Conservation (phyloP, 768 basidiomycete genomes). For the Rubroboletus pulcherrimus region DNA sequence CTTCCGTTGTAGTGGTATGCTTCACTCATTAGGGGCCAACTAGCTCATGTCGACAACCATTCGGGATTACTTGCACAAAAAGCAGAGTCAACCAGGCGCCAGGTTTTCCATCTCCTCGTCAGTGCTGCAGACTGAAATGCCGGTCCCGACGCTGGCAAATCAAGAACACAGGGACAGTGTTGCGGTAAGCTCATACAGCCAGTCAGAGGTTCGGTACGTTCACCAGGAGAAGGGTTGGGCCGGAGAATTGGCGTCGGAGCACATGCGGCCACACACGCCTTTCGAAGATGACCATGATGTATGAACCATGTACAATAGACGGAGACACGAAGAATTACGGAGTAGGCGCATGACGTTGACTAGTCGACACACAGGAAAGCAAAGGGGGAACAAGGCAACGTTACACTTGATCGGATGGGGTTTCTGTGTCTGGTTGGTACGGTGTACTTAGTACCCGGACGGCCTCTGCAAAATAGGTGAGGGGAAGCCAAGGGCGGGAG, state of each 20-base stretch:
- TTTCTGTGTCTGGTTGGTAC: slow-evolving; percentile 20
- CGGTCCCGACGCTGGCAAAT: slow-evolving; percentile 28
- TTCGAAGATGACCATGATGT: slow-evolving; percentile 38
- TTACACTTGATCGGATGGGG: slow-evolving; percentile 20
- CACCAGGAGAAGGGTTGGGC: slow-evolving; percentile 33
- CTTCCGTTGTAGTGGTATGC: not conserved
- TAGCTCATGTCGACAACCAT: slow-evolving; percentile 65
- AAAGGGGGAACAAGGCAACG: not conserved
- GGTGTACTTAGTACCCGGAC: slow-evolving; percentile 47
- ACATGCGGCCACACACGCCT: slow-evolving; percentile 36
- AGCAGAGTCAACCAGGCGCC: slow-evolving; percentile 28
- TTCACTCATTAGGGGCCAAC: slow-evolving; percentile 5
- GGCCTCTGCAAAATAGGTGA: slow-evolving; percentile 39
- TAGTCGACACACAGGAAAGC: not conserved
- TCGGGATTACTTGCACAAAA: slow-evolving; percentile 67
- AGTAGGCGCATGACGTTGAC: not conserved
- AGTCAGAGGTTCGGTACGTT: slow-evolving; percentile 26
- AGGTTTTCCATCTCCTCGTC: slow-evolving; percentile 27
- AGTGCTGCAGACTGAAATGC: slow-evolving; percentile 25
- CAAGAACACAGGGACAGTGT: slow-evolving; percentile 30
- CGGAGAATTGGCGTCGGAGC: slow-evolving; percentile 35
- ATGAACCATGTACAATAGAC: slow-evolving; percentile 25
- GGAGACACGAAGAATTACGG: not conserved
- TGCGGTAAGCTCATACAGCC: slow-evolving; percentile 26
- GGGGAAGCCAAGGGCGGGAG: not conserved